phyloP scores from a whole-genome alignment of 176 grass and related monocot species.

The Triticum monococcum region DNA sequence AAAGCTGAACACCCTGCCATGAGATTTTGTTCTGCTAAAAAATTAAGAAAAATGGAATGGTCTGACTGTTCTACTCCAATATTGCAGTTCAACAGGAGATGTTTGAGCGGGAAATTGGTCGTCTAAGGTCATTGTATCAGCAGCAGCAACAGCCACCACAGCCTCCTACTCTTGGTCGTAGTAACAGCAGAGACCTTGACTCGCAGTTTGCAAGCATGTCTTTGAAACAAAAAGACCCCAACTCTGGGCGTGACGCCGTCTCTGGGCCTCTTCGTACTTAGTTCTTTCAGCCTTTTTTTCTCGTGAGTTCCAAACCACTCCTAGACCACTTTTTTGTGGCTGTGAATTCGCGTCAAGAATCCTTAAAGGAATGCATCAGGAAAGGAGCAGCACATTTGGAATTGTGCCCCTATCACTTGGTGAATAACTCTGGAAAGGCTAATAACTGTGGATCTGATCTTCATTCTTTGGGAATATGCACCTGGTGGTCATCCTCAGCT shows the following conservation, averaged over 20 bases:
- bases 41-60: not conserved
- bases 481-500: slow-evolving; percentile 82
- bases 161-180: slow-evolving; percentile 44
- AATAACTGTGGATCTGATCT: slow-evolving; percentile 57
- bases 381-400: slow-evolving; percentile 44
- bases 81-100: slow-evolving; percentile 96
- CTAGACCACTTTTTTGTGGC: slow-evolving; percentile 1
- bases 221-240: slow-evolving; percentile 83
- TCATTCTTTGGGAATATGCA: slow-evolving; percentile 65
- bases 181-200: slow-evolving; percentile 89
- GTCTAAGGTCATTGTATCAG: slow-evolving; percentile 69
- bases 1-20: slow-evolving; percentile 1
- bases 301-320: slow-evolving; percentile 37
- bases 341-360: slow-evolving; percentile 38
- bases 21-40: not conserved
- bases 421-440: slow-evolving; percentile 54
- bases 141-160: slow-evolving; percentile 67
- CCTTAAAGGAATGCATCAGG: slow-evolving; percentile 23
- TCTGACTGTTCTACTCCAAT: slow-evolving; percentile 32
- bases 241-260: slow-evolving; percentile 42
- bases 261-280: slow-evolving; percentile 64
- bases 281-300: slow-evolving; percentile 27
- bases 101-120: slow-evolving; percentile 87
- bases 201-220: slow-evolving; percentile 82
- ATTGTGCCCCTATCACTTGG: slow-evolving; percentile 15